Evolutionary conservation across 2,329 filamentous ascomycete species (phyloP).

Genomic region (Cylindrodendrum hubeiense): DNA sequence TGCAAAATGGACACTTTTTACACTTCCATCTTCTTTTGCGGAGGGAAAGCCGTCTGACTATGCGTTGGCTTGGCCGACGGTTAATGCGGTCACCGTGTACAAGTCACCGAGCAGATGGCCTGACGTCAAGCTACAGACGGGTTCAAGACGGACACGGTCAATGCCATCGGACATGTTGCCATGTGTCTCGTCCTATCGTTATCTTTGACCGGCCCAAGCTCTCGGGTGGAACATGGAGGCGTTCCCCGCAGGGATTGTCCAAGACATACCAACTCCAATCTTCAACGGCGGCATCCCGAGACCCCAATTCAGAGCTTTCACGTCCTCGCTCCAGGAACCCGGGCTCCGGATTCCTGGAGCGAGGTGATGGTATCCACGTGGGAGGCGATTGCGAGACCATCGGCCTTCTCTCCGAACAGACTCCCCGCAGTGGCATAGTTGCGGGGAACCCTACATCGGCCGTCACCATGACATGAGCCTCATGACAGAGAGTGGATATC

Average conservation of each 20-base stretch:
- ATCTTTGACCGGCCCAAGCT: not conserved
- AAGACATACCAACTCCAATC: conserved; percentile 7
- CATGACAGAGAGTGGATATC: conserved; percentile 28
- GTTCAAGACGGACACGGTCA: not conserved
- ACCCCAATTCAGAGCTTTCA: not conserved
- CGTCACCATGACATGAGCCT: not conserved
- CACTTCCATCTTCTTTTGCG: conserved; percentile 12
- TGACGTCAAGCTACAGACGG: conserved; percentile 4
- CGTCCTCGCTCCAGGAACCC: no score
- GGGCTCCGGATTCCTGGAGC: not conserved
- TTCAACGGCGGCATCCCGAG: not conserved
- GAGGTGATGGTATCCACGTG: not conserved
- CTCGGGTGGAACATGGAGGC: not conserved
- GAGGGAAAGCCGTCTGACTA: conserved; percentile 29
- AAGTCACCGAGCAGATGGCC: not conserved
- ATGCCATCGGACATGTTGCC: conserved; percentile 15
- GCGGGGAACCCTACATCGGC: conserved; percentile 28
- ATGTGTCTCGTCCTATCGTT: not conserved
- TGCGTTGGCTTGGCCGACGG: not conserved
- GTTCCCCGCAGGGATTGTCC: conserved; percentile 8
- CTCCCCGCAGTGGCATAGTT: conserved; percentile 30
- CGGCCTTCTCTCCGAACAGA: conserved; percentile 35
- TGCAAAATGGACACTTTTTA: conserved; percentile 17
- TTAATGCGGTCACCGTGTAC: conserved; percentile 2
- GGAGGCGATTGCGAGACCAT: not conserved